Percentiles rank a stretch among this genome's conserved stretches.
Conservation (phyloP, 1,284 basidiomycete genomes). For the Ustilago nuda region DNA sequence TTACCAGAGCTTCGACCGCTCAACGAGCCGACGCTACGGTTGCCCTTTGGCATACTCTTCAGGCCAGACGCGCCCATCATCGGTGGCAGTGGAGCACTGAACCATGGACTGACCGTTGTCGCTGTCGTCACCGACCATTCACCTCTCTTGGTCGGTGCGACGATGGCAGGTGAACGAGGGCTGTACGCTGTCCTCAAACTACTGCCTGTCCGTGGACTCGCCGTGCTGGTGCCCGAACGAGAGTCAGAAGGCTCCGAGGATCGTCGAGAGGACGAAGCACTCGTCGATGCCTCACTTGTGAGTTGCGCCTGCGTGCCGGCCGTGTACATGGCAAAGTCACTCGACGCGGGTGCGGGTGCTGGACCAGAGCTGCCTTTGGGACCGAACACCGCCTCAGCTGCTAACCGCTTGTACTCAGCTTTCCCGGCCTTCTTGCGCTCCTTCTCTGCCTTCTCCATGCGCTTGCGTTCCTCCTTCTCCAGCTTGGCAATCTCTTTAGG, state of each 20-base stretch:
- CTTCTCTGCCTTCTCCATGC: slow-evolving; percentile 47
- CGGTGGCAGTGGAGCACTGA: slow-evolving; percentile 49
- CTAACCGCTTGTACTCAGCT: slow-evolving; percentile 49
- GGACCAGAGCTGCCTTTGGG: slow-evolving; percentile 45
- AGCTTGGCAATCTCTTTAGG: slow-evolving; percentile 46
- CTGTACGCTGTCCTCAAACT: slow-evolving; percentile 37
- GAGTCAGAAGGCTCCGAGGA: slow-evolving; percentile 32
- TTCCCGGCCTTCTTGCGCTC: slow-evolving; percentile 47
- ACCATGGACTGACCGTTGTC: slow-evolving; percentile 44
- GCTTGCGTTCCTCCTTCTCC: slow-evolving; percentile 44
- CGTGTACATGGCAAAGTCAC: slow-evolving; percentile 44
- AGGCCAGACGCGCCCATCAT: slow-evolving; percentile 20
- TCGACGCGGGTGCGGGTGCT: slow-evolving; percentile 19
- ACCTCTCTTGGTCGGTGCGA: slow-evolving; percentile 28
- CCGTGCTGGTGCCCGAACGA: slow-evolving; percentile 42
- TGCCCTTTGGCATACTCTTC: slow-evolving; percentile 32
- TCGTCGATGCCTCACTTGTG: slow-evolving; percentile 2
- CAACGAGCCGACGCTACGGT: slow-evolving; percentile 30
- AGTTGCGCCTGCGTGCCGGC: slow-evolving; percentile 15
- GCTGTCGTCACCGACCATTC: slow-evolving; percentile 51
- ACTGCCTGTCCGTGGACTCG: slow-evolving; percentile 42
- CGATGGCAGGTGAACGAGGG: slow-evolving; percentile 22
- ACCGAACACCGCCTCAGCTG: slow-evolving; percentile 52
- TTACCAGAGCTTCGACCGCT: slow-evolving; percentile 39
- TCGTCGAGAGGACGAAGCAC: slow-evolving; percentile 14